Evolutionary conservation across 1,284 basidiomycete genomes (phyloP).

Genomic region (Takashimella koratensis): DNA sequence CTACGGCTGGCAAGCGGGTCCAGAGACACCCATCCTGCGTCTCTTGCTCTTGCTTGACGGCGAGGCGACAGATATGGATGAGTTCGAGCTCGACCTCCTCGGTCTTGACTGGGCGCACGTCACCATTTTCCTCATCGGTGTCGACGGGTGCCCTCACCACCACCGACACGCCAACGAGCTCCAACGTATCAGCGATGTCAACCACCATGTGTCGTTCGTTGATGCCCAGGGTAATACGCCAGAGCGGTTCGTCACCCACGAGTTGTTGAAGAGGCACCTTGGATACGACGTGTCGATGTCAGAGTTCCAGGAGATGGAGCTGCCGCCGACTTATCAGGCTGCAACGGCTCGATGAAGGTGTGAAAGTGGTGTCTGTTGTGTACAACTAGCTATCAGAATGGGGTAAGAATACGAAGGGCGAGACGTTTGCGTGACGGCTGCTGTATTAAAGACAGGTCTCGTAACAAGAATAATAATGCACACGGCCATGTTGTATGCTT

Average conservation of each 20-base stretch:
- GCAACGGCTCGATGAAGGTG: too few species aligned
- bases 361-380: too few species aligned
- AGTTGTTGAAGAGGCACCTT: constrained; percentile 16
- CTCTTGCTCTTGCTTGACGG: constrained; percentile 21
- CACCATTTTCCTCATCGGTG: constrained; percentile 24
- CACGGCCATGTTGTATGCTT: too few species aligned
- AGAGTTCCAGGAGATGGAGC: constrained; percentile 13
- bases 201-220: constrained; percentile 23
- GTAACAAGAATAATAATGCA: too few species aligned
- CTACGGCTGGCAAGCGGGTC: constrained; percentile 24
- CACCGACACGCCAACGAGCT: constrained; percentile 25
- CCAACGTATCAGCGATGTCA: constrained; percentile 18
- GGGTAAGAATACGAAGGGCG: too few species aligned
- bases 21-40: constrained; percentile 18
- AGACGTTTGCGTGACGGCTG: too few species aligned
- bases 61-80: constrained; percentile 23
- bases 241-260: constrained; percentile 24
- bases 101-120: constrained; percentile 20
- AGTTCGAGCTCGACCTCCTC: constrained; percentile 24
- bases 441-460: too few species aligned
- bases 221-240: constrained; percentile 24
- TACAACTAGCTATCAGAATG: too few species aligned
- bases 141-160: constrained; percentile 24
- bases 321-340: constrained; percentile 9
- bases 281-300: constrained; percentile 13